Conservation (phyloP, 2,329 filamentous ascomycete genomes). For the Exophiala calicioides region DNA sequence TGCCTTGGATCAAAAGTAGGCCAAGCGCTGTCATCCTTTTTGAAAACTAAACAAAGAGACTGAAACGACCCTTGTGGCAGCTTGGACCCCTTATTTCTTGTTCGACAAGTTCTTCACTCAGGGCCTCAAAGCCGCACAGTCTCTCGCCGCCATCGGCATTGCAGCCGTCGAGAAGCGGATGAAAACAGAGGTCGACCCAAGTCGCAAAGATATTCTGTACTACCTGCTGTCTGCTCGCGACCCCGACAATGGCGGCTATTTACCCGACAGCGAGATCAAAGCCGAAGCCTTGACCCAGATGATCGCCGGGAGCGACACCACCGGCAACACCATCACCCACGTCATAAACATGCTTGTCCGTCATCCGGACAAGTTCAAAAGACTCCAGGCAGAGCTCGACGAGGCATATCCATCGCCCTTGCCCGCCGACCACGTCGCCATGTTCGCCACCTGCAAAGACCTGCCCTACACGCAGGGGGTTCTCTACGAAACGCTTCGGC, state of each 20-base stretch:
- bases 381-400: slow-evolving; percentile 25
- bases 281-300: slow-evolving; percentile 36
- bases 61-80: background rate
- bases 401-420: slow-evolving; percentile 32
- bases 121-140: slow-evolving; percentile 6
- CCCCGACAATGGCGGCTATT: slow-evolving; percentile 21
- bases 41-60: background rate
- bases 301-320: slow-evolving; percentile 44
- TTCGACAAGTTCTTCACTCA: slow-evolving; percentile 31
- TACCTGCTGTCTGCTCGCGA: slow-evolving; percentile 40
- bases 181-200: slow-evolving; percentile 23
- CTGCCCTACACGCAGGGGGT: slow-evolving; percentile 25
- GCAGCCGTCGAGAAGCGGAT: slow-evolving; percentile 36
- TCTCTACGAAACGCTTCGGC: slow-evolving; percentile 26
- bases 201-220: slow-evolving; percentile 44
- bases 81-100: slow-evolving; percentile 28
- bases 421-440: slow-evolving; percentile 35
- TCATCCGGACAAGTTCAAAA: slow-evolving; percentile 30
- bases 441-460: slow-evolving; percentile 5
- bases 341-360: slow-evolving; percentile 28
- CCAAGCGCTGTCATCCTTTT: background rate
- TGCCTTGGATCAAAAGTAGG: slow-evolving; percentile 17
- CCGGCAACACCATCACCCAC: slow-evolving; percentile 35
- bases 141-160: slow-evolving; percentile 31
- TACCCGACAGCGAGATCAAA: slow-evolving; percentile 41